These are phyloP conservation scores for Solanum phureja DNA, from an alignment of 257 asterid genomes.

Conservation along the genomic window DNA sequence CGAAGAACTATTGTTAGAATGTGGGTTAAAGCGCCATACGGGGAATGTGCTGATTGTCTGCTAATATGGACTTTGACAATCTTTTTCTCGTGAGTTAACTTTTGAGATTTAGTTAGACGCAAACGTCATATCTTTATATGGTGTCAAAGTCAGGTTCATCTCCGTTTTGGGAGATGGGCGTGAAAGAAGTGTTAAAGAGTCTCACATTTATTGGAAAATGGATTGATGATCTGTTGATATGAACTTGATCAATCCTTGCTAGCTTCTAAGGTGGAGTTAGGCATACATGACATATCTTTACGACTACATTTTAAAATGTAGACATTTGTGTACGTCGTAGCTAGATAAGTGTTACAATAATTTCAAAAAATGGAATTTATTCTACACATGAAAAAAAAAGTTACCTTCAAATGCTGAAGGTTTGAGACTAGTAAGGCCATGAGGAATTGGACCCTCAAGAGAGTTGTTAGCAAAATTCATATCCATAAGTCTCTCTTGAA, in stretches of 20 bases:
- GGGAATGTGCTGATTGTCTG: neutral
- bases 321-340: neutral
- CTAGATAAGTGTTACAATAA: neutral
- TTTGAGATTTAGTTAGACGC: too few species aligned
- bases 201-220: neutral
- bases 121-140: too few species aligned
- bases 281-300: too few species aligned
- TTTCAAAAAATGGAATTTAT: neutral
- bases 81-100: too few species aligned
- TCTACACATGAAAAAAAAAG: neutral
- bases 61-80: neutral
- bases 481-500: neutral
- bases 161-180: neutral
- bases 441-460: slow-evolving; percentile 47
- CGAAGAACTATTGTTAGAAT: neutral
- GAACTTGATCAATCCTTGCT: neutral
- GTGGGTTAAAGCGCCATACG: neutral
- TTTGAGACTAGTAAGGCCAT: slow-evolving; percentile 10
- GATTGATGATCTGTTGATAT: neutral
- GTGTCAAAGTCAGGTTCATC: neutral
- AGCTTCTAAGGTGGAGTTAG: neutral
- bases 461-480: slow-evolving; percentile 34
- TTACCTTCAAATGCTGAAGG: slow-evolving; percentile 39
- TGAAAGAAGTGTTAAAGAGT: neutral
- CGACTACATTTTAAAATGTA: neutral